Base-by-base conservation (phyloP, 1,139 yeast genomes). In the Hyphopichia buzzinii region DNA sequence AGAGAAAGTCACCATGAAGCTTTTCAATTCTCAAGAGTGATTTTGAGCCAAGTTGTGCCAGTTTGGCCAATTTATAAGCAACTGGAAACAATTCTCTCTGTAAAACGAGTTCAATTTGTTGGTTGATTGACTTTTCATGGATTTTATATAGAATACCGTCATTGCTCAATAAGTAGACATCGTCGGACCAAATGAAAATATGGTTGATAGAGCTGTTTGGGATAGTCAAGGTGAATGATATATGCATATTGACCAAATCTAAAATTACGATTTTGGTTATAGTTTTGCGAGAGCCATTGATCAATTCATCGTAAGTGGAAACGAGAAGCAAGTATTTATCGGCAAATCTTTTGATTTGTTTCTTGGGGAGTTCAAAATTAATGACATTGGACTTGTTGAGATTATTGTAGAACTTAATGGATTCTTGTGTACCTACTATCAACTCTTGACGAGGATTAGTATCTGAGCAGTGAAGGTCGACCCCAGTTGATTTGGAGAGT, bases 101-200 rank as follows among this genome's bases (percentile, higher is more conserved):
- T 15, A 82, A 67, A 3, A 89, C 72, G 11, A 82, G 72, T 28
- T 82, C 81, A n/a, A 92, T 65, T 49, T 87, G 87, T 37, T 81
- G 80, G 19, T 74, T 67, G 5, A 84, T 55, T 0, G 81, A 66
- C 50, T 83, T 84, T 54, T 87, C 95, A 34, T 74, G 79, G 19
- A 89, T 59, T 42, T 73, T 74, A 51, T 84, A 81, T 5, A 92
- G 62, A 4, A 84, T 61, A 0, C 97, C 97, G 55, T 89, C 95
- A 2, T 82, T 66, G 2, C 89, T 78, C 12, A 90, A 59, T 12
- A 87, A 62, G 47, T 71, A 81, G 8, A 85, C 51, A 37, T 76
- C 79, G 19, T 66, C 73, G 75, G 83, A 75, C 47, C 77, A 62
- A 22, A 59, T 57, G 39, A 84, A 76, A 0, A 82, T 67, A 39